Base-by-base conservation (phyloP, 164 flowering plant genomes). In the Vitis rupestris region DNA sequence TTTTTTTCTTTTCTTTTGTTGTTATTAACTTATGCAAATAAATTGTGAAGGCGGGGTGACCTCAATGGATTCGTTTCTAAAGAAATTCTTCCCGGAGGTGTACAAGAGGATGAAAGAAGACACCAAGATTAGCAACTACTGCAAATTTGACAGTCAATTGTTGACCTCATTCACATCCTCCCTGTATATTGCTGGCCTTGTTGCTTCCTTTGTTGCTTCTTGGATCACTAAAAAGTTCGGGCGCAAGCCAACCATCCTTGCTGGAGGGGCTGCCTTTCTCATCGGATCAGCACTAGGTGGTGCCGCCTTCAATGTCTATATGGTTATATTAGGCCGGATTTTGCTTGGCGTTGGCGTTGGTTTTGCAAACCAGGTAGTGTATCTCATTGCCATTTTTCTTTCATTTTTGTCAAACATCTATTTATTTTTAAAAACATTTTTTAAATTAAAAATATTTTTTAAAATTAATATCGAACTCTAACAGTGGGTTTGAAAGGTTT, bases 331-430 rank as follows among this genome's bases (percentile, higher is more conserved):
- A 2, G 92, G 89, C 7, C 89, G 94, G 1, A 3, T 86, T 19
- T 66, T 90, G 72, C 94, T 92, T 12, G 97, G 95, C 2, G 69
- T 85, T 31, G 97, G 97, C 0, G 82, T 92, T 57, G 97, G 95
- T 47, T 92, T 90, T 62, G 82, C 90, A 1, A 90, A 86, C 56
- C 97, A 92, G 89, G 97, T 90, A 73, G 17, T 64, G 9, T 9
- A 55, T 54, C 50, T 7, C 9, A 57, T 14, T 64, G 55, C 64
- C 30, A 10, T 31, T 9, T 14, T 51, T 60, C 14, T 50, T 9
- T 65, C 14, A 2, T 11, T n/a, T 27, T 3, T 23, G 27, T 1
- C 27, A 23, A 23, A 23, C 27, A 23, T 23, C 27, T 1, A 19
- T 19, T 19, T 19, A 19, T 19, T 19, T 19, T 19, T 19, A 19